Base-by-base conservation (phyloP, 495 filamentous ascomycete genomes). In the Tuber brumale region DNA sequence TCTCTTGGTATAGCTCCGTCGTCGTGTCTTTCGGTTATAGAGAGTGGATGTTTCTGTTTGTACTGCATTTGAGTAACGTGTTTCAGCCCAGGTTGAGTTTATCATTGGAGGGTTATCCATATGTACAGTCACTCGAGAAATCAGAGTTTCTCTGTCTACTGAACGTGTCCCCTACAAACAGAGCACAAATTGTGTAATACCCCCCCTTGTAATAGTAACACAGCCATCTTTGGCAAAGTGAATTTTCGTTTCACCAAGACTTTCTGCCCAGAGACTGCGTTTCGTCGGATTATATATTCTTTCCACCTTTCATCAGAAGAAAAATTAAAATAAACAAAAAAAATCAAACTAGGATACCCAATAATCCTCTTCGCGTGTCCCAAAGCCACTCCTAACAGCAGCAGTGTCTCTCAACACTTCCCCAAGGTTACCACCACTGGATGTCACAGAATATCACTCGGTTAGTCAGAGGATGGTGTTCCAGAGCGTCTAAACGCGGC, bases 371-470 rank as follows among this genome's bases (percentile, higher is more conserved):
- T n/a, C n/a, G 23, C 5, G 23, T 57, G 0, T 12, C 10, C 23
- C 48, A n/a, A 57, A 12, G 23, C 4, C 23, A 1, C 23, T 2
- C 8, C 0, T 31, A 12, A n/a, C n/a, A n/a, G 48, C 2, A 12
- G 48, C 8, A 10, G 48, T n/a, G 2, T 9, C 51, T 16, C 3
- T 12, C n/a, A 9, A n/a, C 2, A 31, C n/a, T n/a, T n/a, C 8
- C 23, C n/a, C 9, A 10, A 51, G 27, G 0, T 0, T 14, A 27
- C 8, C 3, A 10, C 23, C 0, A 0, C n/a, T n/a, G n/a, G 12
- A n/a, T n/a, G n/a, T 51, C 51, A 27, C 51, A 61, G 10, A 61
- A 31, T 61, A 61, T 61, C 51, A 61, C 51, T 61, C 51, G 51
- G 23, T 9, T 9, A 0, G 16, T 16, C 3, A 21, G 4, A 46